Conservation (phyloP, 2,329 filamentous ascomycete genomes). For the Aspergillus floridensis region DNA sequence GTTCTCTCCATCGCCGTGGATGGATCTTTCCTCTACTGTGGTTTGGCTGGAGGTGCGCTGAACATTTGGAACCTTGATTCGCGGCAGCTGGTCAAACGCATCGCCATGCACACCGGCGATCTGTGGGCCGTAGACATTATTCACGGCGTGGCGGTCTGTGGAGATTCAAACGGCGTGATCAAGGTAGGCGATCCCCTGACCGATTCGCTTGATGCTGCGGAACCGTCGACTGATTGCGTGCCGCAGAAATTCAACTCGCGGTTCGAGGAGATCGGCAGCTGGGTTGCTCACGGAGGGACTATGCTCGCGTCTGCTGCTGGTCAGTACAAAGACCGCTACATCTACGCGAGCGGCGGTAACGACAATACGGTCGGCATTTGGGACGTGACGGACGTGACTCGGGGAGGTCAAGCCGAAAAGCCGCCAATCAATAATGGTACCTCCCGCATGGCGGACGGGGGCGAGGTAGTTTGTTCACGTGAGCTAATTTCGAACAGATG, state of each 20-base stretch:
- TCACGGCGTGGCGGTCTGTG: constrained; percentile 81
- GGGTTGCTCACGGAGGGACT: constrained; percentile 82
- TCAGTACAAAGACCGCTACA: constrained; percentile 66
- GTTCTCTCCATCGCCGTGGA: constrained; percentile 80
- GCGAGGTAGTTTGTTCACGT: too few relatives aligned
- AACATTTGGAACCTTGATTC: constrained; percentile 98
- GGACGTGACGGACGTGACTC: constrained; percentile 64
- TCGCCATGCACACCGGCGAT: constrained; percentile 77
- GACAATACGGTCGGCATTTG: constrained; percentile 87
- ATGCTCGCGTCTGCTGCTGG: constrained; percentile 81
- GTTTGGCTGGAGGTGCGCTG: constrained; percentile 80
- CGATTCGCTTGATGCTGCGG: not conserved
- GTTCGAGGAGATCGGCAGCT: constrained; percentile 74
- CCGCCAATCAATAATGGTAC: constrained; percentile 58
- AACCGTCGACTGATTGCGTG: not conserved
- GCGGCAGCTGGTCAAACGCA: constrained; percentile 79
- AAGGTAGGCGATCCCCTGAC: constrained; percentile 57
- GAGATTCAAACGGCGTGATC: constrained; percentile 81
- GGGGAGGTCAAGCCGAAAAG: constrained; percentile 40
- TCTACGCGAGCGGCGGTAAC: constrained; percentile 93
- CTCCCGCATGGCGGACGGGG: not conserved
- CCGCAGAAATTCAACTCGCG: constrained; percentile 70
- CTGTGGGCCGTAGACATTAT: constrained; percentile 84
- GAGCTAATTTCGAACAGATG: constrained; percentile 44
- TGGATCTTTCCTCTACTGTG: constrained; percentile 88